Evolutionary conservation across 1,284 basidiomycete genomes (phyloP).

Genomic region (Leccinum subrobustum): DNA sequence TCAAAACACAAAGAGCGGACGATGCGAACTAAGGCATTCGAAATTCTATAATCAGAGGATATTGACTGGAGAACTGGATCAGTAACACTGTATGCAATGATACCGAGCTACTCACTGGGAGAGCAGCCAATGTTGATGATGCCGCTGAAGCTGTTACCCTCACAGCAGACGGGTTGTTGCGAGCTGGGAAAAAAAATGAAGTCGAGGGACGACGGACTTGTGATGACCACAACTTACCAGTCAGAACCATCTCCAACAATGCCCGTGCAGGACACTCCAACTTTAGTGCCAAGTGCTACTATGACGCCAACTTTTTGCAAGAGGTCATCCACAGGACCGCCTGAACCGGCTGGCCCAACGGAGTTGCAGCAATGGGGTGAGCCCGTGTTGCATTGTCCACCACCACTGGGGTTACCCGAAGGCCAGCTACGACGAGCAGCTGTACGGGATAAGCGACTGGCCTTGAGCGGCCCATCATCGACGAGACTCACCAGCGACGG

Average conservation of each 20-base stretch:
- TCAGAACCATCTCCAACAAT: constrained; percentile 26
- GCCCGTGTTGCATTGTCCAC: constrained; percentile 37
- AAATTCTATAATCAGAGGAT: constrained; percentile 31
- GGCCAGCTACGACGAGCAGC: constrained; percentile 30
- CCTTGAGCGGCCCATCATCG: rapidly evolving
- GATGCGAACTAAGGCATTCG: background rate
- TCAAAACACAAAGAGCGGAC: constrained; percentile 24
- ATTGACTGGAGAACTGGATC: constrained; percentile 30
- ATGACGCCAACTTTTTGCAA: background rate
- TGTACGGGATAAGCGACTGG: constrained; percentile 12
- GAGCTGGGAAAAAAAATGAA: constrained; percentile 28
- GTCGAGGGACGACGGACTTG: no score
- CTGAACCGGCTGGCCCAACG: constrained; percentile 10
- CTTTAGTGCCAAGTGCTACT: background rate
- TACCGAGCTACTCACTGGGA: constrained; percentile 37
- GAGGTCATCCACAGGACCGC: background rate
- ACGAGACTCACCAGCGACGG: constrained; percentile 20
- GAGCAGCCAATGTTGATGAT: constrained; percentile 44
- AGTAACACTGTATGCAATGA: background rate
- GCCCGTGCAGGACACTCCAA: constrained; percentile 41
- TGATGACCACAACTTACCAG: constrained; percentile 34
- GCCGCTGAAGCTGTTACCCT: constrained; percentile 39
- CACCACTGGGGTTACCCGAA: constrained; percentile 27
- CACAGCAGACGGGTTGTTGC: constrained; percentile 45
- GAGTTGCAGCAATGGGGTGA: constrained; percentile 42